Evolutionary conservation across 2,329 filamentous ascomycete species (phyloP).

Genomic region (Microthyrium microscopicum): DNA sequence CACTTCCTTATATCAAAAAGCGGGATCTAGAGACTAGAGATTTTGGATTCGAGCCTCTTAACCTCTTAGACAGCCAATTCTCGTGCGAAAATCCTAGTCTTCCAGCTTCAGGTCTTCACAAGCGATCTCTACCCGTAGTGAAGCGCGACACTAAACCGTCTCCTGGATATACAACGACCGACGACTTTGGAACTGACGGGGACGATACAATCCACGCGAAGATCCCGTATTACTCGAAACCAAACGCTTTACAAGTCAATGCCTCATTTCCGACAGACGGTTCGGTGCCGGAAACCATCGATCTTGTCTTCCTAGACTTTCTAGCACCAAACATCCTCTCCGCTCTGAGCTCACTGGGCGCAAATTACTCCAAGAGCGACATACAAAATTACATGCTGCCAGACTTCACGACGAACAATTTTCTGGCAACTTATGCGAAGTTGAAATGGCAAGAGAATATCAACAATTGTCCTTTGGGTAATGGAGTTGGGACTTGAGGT

Average conservation of each 20-base stretch:
- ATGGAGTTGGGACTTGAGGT: constrained; percentile 17
- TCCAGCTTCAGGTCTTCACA: no score
- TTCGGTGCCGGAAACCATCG: constrained; percentile 27
- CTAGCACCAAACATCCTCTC: constrained; percentile 20
- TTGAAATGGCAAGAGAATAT: constrained; percentile 24
- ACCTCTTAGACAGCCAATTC: no score
- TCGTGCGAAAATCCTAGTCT: no score
- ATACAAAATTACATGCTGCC: constrained; percentile 22
- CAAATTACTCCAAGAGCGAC: constrained; percentile 15
- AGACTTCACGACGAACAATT: constrained; percentile 26
- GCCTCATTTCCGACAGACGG: constrained; percentile 31
- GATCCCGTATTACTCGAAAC: constrained; percentile 31
- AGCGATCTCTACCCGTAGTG: no score
- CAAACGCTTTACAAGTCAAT: constrained; percentile 34
- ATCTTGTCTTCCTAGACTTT: constrained; percentile 39
- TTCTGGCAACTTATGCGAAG: constrained; percentile 24
- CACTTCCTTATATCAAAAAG: constrained; percentile 21
- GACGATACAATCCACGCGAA: constrained; percentile 37
- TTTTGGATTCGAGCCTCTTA: constrained; percentile 24
- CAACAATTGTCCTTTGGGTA: constrained; percentile 23
- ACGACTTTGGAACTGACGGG: constrained; percentile 40
- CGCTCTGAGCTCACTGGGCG: constrained; percentile 21
- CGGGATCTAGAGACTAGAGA: constrained; percentile 15
- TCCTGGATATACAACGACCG: constrained; percentile 37
- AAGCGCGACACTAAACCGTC: constrained; percentile 27